Evolutionary conservation across 75 land plant genomes (phyloP).

Genomic region (Larix kaempferi): DNA sequence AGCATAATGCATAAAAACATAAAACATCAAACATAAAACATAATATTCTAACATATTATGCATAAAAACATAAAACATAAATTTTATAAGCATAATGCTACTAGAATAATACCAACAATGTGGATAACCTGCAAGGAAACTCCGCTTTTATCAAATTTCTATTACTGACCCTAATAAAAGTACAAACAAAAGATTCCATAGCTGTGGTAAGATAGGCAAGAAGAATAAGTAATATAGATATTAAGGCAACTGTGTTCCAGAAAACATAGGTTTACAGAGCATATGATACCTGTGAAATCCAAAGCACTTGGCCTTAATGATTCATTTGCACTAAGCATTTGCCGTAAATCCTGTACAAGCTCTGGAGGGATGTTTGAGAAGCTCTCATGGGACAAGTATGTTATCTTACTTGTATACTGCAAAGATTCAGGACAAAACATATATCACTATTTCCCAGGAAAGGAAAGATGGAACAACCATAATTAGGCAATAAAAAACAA

Average conservation of each 20-base stretch:
- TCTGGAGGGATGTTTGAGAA: conserved; percentile 79
- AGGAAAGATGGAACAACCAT: background rate
- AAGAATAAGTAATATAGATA: background rate
- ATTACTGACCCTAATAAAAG: background rate
- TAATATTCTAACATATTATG: too few relatives aligned
- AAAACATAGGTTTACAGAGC: background rate
- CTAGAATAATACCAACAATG: too few relatives aligned
- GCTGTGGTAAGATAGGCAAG: background rate
- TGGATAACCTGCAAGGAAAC: too few relatives aligned
- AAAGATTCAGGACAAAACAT: conserved; percentile 9
- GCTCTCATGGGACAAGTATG: conserved; percentile 62
- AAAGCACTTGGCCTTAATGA: conserved; percentile 74
- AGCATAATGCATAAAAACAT: too few relatives aligned
- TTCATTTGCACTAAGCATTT: conserved; percentile 74
- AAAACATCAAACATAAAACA: too few relatives aligned
- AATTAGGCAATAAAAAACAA: background rate
- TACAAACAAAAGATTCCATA: background rate
- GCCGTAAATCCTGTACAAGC: conserved; percentile 62
- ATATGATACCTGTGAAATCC: conserved; percentile 52
- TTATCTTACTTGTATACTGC: conserved; percentile 85
- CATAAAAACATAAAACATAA: too few relatives aligned
- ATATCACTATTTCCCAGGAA: background rate
- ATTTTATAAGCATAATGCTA: too few relatives aligned
- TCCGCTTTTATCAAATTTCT: too few relatives aligned
- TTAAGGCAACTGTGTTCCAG: background rate